phyloP scores from a whole-genome alignment of 208 protist genomes.

The Entamoeba dispar region DNA sequence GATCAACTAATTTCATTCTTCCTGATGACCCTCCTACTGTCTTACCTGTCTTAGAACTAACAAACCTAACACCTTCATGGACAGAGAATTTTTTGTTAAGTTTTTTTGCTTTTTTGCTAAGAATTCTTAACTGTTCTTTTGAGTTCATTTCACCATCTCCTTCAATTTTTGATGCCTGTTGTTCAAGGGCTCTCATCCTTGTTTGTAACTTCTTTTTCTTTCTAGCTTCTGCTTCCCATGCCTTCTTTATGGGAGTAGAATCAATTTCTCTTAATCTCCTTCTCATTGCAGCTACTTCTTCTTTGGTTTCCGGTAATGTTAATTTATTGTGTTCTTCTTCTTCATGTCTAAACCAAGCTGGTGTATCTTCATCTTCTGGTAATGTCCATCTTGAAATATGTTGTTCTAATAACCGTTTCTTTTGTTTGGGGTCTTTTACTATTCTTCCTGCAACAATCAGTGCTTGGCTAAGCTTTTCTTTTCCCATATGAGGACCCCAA shows the following conservation, averaged over 20 bases:
- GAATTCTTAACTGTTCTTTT: not conserved
- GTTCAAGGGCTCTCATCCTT: not conserved
- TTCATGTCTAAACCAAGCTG: constrained; percentile 45
- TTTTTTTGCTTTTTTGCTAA: not conserved
- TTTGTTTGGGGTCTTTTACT: constrained; percentile 13
- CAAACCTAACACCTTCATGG: not conserved
- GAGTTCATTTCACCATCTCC: not conserved
- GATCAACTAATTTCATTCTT: not conserved
- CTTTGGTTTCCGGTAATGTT: constrained; percentile 43
- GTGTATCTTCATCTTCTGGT: constrained; percentile 32
- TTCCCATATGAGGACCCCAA: not conserved
- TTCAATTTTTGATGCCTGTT: not conserved
- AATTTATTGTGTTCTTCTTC: constrained; percentile 33
- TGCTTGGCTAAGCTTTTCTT: not conserved
- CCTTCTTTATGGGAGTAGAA: constrained; percentile 74
- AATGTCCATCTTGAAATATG: constrained; percentile 46
- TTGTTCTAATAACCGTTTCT: constrained; percentile 36
- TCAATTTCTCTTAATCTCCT: constrained; percentile 62
- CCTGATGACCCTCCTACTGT: too few relatives aligned
- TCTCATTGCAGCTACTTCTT: constrained; percentile 66
- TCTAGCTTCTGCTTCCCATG: constrained; percentile 70
- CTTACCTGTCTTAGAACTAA: not conserved
- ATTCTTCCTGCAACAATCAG: constrained; percentile 10
- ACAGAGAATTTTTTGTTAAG: not conserved
- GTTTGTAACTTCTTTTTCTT: not conserved